These are phyloP conservation scores for Thalassiosira mediterranea DNA, from an alignment of 352 stramenopile species.

Conservation along the genomic window DNA sequence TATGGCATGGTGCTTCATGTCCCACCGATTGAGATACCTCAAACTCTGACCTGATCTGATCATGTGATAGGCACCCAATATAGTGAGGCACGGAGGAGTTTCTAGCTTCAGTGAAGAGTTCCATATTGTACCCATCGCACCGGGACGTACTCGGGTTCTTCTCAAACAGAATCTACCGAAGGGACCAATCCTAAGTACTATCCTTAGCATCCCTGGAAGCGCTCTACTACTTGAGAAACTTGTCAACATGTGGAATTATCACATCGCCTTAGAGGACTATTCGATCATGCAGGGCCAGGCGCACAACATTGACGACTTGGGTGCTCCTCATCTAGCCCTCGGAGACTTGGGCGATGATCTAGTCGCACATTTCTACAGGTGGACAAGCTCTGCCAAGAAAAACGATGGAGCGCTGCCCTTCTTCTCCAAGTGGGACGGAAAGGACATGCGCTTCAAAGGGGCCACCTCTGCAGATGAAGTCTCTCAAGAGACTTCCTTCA, in stretches of 20 bases:
- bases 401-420: slow-evolving; percentile 21
- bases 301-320: slow-evolving; percentile 52
- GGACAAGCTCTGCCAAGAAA: slow-evolving; percentile 13
- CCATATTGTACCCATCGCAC: slow-evolving; percentile 55
- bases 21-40: too few species aligned
- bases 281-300: slow-evolving; percentile 56
- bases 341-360: slow-evolving; percentile 39
- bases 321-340: slow-evolving; percentile 20
- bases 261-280: slow-evolving; percentile 58
- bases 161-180: slow-evolving; percentile 56
- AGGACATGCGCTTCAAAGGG: background rate
- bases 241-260: slow-evolving; percentile 68
- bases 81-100: slow-evolving; percentile 54
- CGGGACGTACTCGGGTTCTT: slow-evolving; percentile 45
- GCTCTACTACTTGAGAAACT: slow-evolving; percentile 10
- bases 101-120: slow-evolving; percentile 59
- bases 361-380: slow-evolving; percentile 33
- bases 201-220: slow-evolving; percentile 28
- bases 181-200: slow-evolving; percentile 52
- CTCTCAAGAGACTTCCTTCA: background rate
- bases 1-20: too few species aligned
- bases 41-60: too few species aligned
- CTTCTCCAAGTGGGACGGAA: slow-evolving; percentile 20
- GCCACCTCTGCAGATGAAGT: slow-evolving; percentile 1
- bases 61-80: too few species aligned